Percentiles rank a stretch among this genome's conserved stretches.
Conservation (phyloP, 2,329 filamentous ascomycete species). For the Diaporthe destruens region DNA sequence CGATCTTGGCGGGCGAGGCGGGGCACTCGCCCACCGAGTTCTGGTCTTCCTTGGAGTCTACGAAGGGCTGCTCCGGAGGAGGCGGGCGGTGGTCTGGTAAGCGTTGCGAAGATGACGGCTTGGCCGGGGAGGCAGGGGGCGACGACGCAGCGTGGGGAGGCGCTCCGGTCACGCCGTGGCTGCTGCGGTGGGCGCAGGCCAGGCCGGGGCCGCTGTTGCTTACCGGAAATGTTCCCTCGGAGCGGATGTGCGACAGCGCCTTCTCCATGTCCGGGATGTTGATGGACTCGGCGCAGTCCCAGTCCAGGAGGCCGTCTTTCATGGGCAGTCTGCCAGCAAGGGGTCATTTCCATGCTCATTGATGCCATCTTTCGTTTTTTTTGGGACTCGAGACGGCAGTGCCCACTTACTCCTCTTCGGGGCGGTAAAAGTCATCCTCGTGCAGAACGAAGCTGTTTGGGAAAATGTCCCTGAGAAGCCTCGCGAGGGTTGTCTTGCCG, state of each 20-base stretch:
- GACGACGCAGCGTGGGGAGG: conserved; percentile 5
- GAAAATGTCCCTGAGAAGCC: conserved; percentile 86
- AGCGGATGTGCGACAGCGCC: conserved; percentile 77
- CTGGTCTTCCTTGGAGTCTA: conserved; percentile 71
- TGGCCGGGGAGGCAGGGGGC: conserved; percentile 43
- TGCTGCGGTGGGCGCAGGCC: conserved; percentile 46
- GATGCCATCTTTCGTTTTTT: too few relatives aligned
- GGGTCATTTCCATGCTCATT: conserved; percentile 10
- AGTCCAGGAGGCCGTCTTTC: conserved; percentile 79
- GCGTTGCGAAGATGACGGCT: conserved; percentile 48
- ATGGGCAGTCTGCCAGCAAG: conserved; percentile 62
- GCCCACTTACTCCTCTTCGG: conserved; percentile 75
- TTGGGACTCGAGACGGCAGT: neutral
- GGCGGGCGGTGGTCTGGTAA: conserved; percentile 35
- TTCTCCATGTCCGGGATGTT: conserved; percentile 76
- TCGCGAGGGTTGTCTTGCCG: conserved; percentile 93
- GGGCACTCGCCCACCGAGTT: conserved; percentile 71
- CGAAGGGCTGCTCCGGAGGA: conserved; percentile 55
- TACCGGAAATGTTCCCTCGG: conserved; percentile 75
- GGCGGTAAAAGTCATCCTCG: conserved; percentile 94
- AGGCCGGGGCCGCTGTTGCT: conserved; percentile 53
- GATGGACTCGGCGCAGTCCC: conserved; percentile 89
- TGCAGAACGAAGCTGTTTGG: conserved; percentile 86
- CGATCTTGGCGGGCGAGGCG: conserved; percentile 61
- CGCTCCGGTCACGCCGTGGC: conserved; percentile 45